A percentile compares a stretch with the other conserved stretches of the same genome.
phyloP scores from a whole-genome alignment of 148 eudicot species.

The Euryodendron excelsum region DNA sequence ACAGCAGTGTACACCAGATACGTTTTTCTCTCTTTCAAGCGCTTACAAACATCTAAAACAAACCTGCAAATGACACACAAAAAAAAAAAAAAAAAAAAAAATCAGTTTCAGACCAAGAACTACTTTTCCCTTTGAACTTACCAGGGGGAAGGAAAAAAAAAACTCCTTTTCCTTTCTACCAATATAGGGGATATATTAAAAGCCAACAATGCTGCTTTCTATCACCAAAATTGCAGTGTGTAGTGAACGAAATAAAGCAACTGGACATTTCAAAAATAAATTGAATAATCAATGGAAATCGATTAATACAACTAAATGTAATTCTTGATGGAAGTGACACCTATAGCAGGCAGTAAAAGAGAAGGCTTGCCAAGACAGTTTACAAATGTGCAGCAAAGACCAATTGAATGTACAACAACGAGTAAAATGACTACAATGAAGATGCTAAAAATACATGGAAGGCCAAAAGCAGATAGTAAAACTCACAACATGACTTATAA shows the following conservation, averaged over 20 bases:
- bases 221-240: not conserved
- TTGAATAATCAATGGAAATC: not conserved
- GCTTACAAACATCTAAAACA: constrained; percentile 73
- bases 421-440: not conserved
- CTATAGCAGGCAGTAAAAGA: not conserved
- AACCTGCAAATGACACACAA: constrained; percentile 44
- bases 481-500: not conserved
- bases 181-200: not conserved
- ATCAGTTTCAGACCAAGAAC: not conserved
- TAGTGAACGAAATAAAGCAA: not conserved
- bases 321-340: not conserved
- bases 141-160: not conserved
- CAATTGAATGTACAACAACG: not conserved
- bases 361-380: not conserved
- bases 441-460: not conserved
- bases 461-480: not conserved
- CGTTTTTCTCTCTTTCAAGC: constrained; percentile 70
- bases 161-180: not conserved
- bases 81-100: not conserved
- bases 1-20: constrained; percentile 83
- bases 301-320: not conserved
- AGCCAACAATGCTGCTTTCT: not conserved
- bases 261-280: not conserved
- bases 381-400: not conserved
- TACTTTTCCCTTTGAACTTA: not conserved